Base-by-base conservation (phyloP, 2,329 filamentous ascomycete species). In the Fusarium torulosum region DNA sequence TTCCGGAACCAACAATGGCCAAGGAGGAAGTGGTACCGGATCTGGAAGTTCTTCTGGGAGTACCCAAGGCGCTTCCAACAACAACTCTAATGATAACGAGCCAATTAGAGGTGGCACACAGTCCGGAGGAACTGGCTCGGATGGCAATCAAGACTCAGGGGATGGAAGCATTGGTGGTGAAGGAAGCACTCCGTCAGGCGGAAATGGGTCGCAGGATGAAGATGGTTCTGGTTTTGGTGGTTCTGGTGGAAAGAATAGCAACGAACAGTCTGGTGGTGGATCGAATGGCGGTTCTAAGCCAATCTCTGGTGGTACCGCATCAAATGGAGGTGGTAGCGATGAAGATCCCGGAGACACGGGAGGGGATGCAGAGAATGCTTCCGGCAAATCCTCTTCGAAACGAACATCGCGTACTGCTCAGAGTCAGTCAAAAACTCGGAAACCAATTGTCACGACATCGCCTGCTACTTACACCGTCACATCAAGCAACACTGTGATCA, bases 391-490 rank as follows among this genome's bases (percentile, higher is more conserved):
- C 10, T 50, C 55, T 1, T 58, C 59, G 7, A 15, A 37, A 0
- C 13, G 31, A 1, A 23, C 10, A 5, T 21, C 6, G 23, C 41
- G 6, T 29, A 6, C 35, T 7, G 21, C 63, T 2, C 21, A 19
- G 1, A 21, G 38, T 3, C 19, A 35, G 19, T 38, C 23, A 0
- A 29, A 15, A 4, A 46, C 13, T 10, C 15, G 25, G 3, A 6
- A 21, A 0, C 49, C 49, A 4, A 15, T 42, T 5, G 3, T 69
- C 0, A 20, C 25, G 8, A 69, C 49, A 3, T 29, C 43, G 1
- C 63, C 53, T 0, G n/a, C 41, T 2, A 52, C 40, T 4, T 69
- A 42, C 4, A 27, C 47, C 0, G 19, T 62, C 2, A 69, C 66
- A 6, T 69, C 66, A 0, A 40, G 38, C 15, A 37, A 6, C 3